Conservation (phyloP, 148 eudicot genomes). For the Silene latifolia region DNA sequence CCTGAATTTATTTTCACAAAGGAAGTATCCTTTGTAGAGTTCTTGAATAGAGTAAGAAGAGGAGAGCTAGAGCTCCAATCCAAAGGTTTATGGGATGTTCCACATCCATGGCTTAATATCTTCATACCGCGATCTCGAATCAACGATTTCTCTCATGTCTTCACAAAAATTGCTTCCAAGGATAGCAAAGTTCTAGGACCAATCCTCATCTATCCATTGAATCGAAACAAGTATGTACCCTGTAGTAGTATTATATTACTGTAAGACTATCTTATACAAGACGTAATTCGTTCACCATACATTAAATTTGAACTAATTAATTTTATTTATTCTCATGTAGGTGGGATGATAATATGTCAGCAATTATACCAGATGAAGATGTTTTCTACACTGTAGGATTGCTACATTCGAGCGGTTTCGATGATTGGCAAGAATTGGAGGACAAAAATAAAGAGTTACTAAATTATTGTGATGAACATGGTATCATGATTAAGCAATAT, state of each 20-base stretch:
- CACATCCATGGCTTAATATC: conserved; percentile 93
- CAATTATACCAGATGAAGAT: conserved; percentile 69
- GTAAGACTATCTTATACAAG: no score
- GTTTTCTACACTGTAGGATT: conserved; percentile 70
- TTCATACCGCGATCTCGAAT: conserved; percentile 71
- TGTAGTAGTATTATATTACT: no score
- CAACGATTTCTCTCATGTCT: conserved; percentile 46
- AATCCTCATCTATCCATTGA: conserved; percentile 71
- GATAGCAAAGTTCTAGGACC: conserved; percentile 47
- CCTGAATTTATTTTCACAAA: conserved; percentile 42
- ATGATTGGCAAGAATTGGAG: conserved; percentile 45
- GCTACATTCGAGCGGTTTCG: conserved; percentile 43
- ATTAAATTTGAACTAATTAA: no score
- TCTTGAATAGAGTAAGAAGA: conserved; percentile 59
- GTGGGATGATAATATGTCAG: conserved; percentile 88
- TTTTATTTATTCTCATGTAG: conserved; percentile 26
- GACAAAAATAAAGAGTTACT: conserved; percentile 49
- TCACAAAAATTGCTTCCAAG: conserved; percentile 43
- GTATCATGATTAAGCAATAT: conserved; percentile 64
- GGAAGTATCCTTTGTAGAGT: conserved; percentile 46
- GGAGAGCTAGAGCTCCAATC: conserved; percentile 56
- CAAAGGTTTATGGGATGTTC: conserved; percentile 60
- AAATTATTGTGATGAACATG: conserved; percentile 47
- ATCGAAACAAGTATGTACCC: conserved; percentile 55
- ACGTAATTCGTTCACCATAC: no score